Conservation (phyloP, 139 green algal species). For the Picochlorum sp. region DNA sequence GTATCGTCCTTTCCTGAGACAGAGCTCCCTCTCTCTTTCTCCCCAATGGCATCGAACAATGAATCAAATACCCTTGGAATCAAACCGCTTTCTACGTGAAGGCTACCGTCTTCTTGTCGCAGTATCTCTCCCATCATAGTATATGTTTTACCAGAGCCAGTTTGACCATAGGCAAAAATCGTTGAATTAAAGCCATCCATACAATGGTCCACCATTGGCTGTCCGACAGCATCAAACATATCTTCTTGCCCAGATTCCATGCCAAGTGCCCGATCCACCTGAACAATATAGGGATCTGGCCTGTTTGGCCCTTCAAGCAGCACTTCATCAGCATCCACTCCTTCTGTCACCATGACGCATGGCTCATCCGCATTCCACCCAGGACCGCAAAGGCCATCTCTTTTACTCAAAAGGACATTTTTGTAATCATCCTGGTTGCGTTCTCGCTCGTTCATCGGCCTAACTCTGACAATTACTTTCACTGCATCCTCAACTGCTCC, state of each 20-base stretch:
- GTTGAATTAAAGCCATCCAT: slow-evolving; percentile 60
- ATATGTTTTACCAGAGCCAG: slow-evolving; percentile 62
- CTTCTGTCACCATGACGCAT: not conserved
- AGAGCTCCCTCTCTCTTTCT: slow-evolving; percentile 22
- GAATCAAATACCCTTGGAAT: slow-evolving; percentile 69
- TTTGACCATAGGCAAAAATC: slow-evolving; percentile 68
- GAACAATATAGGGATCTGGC: slow-evolving; percentile 22
- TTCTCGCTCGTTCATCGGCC: slow-evolving; percentile 18
- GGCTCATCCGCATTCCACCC: too few species aligned
- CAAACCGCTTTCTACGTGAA: slow-evolving; percentile 37
- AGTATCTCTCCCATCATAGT: slow-evolving; percentile 48
- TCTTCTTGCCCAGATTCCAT: slow-evolving; percentile 36
- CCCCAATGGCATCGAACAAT: slow-evolving; percentile 60
- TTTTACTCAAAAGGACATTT: too few species aligned
- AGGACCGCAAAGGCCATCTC: too few species aligned
- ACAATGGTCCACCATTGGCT: slow-evolving; percentile 56
- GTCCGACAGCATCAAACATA: slow-evolving; percentile 45
- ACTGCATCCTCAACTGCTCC: too few species aligned
- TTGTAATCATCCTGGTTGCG: too few species aligned
- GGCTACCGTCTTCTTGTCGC: not conserved
- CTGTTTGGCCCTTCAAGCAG: slow-evolving; percentile 22
- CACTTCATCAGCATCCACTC: not conserved
- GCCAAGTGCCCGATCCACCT: slow-evolving; percentile 46
- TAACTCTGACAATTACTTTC: slow-evolving; percentile 26
- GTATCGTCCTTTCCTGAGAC: not conserved